Evolutionary conservation across 306 rosid genomes (phyloP).

Genomic region (Fragaria ananassa): DNA sequence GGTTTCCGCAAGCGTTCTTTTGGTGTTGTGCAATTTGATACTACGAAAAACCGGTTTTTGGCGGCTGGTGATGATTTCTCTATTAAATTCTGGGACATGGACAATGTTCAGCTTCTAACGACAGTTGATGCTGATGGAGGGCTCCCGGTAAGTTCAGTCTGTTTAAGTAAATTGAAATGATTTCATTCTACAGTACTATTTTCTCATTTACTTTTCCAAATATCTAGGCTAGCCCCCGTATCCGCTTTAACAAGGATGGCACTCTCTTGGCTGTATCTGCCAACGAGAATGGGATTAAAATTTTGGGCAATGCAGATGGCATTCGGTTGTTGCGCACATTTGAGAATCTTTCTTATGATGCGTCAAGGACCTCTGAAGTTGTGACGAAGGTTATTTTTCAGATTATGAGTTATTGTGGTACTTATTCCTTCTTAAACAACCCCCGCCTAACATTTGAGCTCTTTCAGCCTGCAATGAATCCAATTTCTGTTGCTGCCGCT

Average conservation of each 20-base stretch:
- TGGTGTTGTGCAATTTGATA: slow-evolving; percentile 91
- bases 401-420: slow-evolving; percentile 9
- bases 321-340: slow-evolving; percentile 50
- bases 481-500: slow-evolving; percentile 66
- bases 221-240: slow-evolving; percentile 85
- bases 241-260: slow-evolving; percentile 98
- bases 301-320: slow-evolving; percentile 79
- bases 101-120: slow-evolving; percentile 68
- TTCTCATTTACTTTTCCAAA: slow-evolving; percentile 32
- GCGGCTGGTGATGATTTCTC: slow-evolving; percentile 96
- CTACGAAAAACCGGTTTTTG: slow-evolving; percentile 83
- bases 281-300: slow-evolving; percentile 82
- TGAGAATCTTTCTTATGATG: slow-evolving; percentile 73
- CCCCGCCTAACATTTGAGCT: slow-evolving; percentile 21
- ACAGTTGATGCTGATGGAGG: slow-evolving; percentile 95
- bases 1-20: slow-evolving; percentile 89
- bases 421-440: slow-evolving; percentile 3
- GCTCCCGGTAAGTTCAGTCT: slow-evolving; percentile 69
- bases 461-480: slow-evolving; percentile 71
- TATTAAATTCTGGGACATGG: slow-evolving; percentile 98
- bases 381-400: slow-evolving; percentile 63
- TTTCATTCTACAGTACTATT: slow-evolving; percentile 7
- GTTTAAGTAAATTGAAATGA: slow-evolving; percentile 14
- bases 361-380: slow-evolving; percentile 76
- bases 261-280: slow-evolving; percentile 87